Evolutionary conservation across 2,329 filamentous ascomycete genomes (phyloP).

Genomic region (Drechslerella coelobrocha): DNA sequence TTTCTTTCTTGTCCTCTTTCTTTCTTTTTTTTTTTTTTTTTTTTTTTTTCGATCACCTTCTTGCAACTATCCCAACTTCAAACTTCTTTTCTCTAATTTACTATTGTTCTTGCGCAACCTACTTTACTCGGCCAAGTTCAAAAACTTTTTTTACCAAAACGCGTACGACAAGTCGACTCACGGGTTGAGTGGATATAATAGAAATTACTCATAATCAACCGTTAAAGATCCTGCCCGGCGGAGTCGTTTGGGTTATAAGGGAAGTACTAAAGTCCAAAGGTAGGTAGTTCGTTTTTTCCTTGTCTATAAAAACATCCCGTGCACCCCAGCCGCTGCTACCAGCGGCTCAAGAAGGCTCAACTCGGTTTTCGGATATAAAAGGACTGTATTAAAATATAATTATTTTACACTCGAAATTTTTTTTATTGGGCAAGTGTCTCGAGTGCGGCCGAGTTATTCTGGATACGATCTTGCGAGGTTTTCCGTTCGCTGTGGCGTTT

Average conservation of each 20-base stretch:
- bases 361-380: not conserved
- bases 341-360: slow-evolving; percentile 7
- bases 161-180: slow-evolving; percentile 4
- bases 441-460: not conserved
- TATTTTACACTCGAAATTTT: not conserved
- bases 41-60: not conserved
- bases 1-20: not conserved
- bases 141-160: not conserved
- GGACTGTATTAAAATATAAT: not conserved
- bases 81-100: too few relatives aligned
- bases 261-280: not conserved
- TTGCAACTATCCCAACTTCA: not conserved
- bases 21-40: not conserved
- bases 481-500: too few relatives aligned
- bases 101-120: too few relatives aligned
- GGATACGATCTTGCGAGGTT: too few relatives aligned
- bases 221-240: not conserved
- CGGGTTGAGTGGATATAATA: not conserved
- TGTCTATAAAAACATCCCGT: not conserved
- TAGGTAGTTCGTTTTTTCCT: not conserved
- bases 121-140: too few relatives aligned
- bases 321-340: not conserved
- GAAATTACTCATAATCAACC: not conserved
- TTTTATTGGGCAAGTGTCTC: not conserved
- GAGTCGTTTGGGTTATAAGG: not conserved